A percentile compares a stretch with the other conserved stretches of the same genome.
These are phyloP conservation scores for Lecanoromycetidae sp. DNA, from an alignment of 2,329 filamentous ascomycete species.

Conservation along the genomic window DNA sequence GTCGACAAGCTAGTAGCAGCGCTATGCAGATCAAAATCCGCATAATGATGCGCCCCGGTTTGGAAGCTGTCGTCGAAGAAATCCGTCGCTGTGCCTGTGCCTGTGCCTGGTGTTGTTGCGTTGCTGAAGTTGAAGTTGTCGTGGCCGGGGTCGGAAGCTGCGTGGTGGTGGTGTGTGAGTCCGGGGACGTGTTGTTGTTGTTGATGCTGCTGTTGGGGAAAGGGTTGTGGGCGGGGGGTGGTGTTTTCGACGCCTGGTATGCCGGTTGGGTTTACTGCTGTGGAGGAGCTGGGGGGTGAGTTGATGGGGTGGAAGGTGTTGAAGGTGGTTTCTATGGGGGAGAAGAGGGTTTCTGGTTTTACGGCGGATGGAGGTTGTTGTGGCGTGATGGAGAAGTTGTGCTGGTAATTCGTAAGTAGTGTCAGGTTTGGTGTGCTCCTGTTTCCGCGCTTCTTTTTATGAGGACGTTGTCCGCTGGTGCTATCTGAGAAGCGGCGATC, in stretches of 20 bases:
- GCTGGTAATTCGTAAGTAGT: constrained; percentile 9
- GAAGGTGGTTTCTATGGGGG: constrained; percentile 9
- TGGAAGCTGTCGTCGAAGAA: constrained; percentile 11
- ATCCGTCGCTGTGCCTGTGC: neutral
- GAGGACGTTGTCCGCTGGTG: constrained; percentile 7
- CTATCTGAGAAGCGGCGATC: constrained; percentile 16
- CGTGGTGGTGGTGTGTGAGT: constrained; percentile 22
- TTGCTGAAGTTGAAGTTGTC: constrained; percentile 17
- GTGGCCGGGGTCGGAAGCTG: constrained; percentile 20
- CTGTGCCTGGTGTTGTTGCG: neutral
- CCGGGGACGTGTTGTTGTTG: constrained; percentile 10
- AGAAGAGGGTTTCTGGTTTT: constrained; percentile 13
- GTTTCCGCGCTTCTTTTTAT: constrained; percentile 9
- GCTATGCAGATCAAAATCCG: constrained; percentile 1
- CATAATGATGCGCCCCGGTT: neutral
- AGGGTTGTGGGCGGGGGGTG: constrained; percentile 21
- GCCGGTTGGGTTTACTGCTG: constrained; percentile 36
- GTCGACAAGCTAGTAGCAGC: neutral
- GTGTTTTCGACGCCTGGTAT: constrained; percentile 6
- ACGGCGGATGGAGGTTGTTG: constrained; percentile 7
- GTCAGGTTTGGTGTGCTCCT: constrained; percentile 8
- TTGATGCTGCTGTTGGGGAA: constrained; percentile 5
- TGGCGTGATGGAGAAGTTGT: constrained; percentile 7
- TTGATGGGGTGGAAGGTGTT: constrained; percentile 9
- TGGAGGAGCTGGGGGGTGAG: constrained; percentile 16